A percentile compares a stretch with the other conserved stretches of the same genome.
Evolutionary conservation across 306 rosid species (phyloP).

Genomic region (Adenanthera pavonina): DNA sequence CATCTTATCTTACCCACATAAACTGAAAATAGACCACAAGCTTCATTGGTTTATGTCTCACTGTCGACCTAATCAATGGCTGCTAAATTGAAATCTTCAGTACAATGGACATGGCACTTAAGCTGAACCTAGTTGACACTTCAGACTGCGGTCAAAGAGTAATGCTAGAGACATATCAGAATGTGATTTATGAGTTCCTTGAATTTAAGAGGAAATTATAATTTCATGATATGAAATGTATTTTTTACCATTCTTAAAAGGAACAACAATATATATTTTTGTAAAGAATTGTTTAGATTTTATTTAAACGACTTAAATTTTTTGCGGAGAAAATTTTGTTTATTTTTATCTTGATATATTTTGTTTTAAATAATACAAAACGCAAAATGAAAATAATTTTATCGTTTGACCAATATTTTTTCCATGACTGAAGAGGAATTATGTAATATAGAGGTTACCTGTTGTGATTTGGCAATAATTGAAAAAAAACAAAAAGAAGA

Average conservation of each 20-base stretch:
- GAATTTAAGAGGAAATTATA: neutral
- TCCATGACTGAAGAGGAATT: conserved; percentile 3
- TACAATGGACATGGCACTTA: neutral
- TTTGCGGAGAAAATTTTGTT: neutral
- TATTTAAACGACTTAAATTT: neutral
- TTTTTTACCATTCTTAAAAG: no score
- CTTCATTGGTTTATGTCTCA: conserved; percentile 41
- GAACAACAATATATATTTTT: no score
- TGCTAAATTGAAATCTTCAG: conserved; percentile 14
- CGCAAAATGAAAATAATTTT: neutral
- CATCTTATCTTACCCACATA: conserved; percentile 40
- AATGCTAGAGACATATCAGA: neutral
- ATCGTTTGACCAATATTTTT: neutral
- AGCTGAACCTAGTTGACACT: neutral
- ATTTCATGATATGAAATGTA: no score
- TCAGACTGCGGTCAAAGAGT: neutral
- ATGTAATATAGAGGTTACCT: neutral
- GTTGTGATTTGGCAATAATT: neutral
- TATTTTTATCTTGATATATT: neutral
- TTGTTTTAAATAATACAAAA: neutral
- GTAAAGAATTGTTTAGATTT: neutral
- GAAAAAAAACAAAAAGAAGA: neutral
- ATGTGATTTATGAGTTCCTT: neutral
- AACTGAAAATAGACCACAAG: conserved; percentile 36
- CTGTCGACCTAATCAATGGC: conserved; percentile 22